Evolutionary conservation across 1,284 basidiomycete genomes (phyloP).

Genomic region (Cutaneotrichosporon mucoides): DNA sequence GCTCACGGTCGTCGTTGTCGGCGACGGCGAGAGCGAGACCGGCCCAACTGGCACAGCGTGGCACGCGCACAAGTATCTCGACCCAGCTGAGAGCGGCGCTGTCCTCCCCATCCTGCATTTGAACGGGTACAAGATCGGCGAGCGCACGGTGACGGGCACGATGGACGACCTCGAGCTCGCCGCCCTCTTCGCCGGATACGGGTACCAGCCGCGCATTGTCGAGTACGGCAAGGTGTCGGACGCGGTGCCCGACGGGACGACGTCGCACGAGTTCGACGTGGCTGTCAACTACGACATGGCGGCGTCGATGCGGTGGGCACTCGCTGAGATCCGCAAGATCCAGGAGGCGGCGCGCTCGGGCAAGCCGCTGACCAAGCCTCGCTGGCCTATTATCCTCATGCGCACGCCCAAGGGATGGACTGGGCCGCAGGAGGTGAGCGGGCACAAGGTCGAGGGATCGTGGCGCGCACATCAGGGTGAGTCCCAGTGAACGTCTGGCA

Average conservation of each 20-base stretch:
- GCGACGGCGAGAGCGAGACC: slow-evolving; percentile 83
- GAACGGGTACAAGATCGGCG: slow-evolving; percentile 67
- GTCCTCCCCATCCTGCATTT: slow-evolving; percentile 82
- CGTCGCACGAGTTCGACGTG: slow-evolving; percentile 45
- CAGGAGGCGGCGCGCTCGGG: slow-evolving; percentile 76
- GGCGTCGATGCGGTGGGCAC: slow-evolving; percentile 73
- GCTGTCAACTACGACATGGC: slow-evolving; percentile 58
- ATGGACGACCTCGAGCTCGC: slow-evolving; percentile 75
- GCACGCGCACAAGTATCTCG: slow-evolving; percentile 80
- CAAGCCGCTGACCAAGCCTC: slow-evolving; percentile 72
- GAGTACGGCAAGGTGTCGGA: slow-evolving; percentile 55
- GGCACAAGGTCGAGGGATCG: slow-evolving; percentile 70
- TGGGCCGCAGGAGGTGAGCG: slow-evolving; percentile 62
- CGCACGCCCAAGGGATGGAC: slow-evolving; percentile 78
- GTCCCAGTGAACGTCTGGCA: background rate
- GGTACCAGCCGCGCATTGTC: slow-evolving; percentile 80
- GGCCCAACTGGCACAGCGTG: slow-evolving; percentile 76
- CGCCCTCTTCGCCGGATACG: slow-evolving; percentile 58
- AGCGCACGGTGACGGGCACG: slow-evolving; percentile 80
- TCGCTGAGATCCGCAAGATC: slow-evolving; percentile 68
- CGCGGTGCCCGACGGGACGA: slow-evolving; percentile 54
- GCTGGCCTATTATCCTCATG: slow-evolving; percentile 79
- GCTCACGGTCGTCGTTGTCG: slow-evolving; percentile 67
- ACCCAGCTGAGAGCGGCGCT: slow-evolving; percentile 84
- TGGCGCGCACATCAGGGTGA: slow-evolving; percentile 50